These are phyloP conservation scores for Chalciporus sp. DNA, from an alignment of 1,284 basidiomycete species.

Conservation along the genomic window DNA sequence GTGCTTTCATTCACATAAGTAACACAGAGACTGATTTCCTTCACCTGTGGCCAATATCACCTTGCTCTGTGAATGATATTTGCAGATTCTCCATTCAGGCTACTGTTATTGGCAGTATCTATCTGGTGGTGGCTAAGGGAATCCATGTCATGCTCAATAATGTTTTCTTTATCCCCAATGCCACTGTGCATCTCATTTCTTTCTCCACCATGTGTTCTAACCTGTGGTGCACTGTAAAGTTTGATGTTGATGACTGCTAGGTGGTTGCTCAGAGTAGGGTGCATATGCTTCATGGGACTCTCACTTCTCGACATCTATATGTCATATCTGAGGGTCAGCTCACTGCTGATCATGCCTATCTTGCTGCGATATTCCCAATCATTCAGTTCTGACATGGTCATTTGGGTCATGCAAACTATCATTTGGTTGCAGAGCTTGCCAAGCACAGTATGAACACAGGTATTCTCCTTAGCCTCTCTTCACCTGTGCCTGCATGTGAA, in stretches of 20 bases:
- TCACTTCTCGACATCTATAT: slow-evolving; percentile 1
- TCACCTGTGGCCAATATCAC: slow-evolving; percentile 25
- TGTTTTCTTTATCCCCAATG: slow-evolving; percentile 27
- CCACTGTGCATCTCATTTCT: slow-evolving; percentile 30
- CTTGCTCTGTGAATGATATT: slow-evolving; percentile 31
- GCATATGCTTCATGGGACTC: background rate
- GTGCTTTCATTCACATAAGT: slow-evolving; percentile 33
- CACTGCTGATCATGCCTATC: background rate
- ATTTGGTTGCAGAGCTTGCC: background rate
- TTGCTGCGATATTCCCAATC: background rate
- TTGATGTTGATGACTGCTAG: background rate
- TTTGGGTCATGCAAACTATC: background rate
- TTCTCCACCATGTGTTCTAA: slow-evolving; percentile 14
- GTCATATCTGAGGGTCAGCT: background rate
- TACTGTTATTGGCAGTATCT: slow-evolving; percentile 34
- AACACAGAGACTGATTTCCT: slow-evolving; percentile 33
- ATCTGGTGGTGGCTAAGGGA: slow-evolving; percentile 24
- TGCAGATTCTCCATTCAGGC: slow-evolving; percentile 36
- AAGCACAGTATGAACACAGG: background rate
- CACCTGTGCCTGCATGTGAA: slow-evolving; percentile 2
- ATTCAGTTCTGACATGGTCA: slow-evolving; percentile 2
- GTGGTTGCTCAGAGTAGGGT: background rate
- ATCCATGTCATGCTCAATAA: slow-evolving; percentile 23
- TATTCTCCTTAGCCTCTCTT: slow-evolving; percentile 11
- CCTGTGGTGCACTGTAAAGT: background rate